phyloP scores from a whole-genome alignment of 2,329 filamentous ascomycete species.

The Magnaporthales sp. region DNA sequence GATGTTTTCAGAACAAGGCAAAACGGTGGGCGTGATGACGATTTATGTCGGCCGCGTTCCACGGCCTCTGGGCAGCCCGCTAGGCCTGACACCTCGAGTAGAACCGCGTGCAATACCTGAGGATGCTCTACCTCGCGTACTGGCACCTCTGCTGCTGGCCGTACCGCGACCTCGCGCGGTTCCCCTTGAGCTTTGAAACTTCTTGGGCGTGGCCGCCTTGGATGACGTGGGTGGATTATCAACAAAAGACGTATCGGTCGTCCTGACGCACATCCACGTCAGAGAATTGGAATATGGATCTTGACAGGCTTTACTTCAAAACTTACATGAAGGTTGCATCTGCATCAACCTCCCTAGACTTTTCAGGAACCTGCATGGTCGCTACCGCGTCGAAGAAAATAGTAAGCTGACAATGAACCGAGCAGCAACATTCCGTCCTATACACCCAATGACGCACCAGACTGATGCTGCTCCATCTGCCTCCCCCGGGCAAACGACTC shows the following conservation, averaged over 20 bases:
- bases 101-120: slow-evolving; percentile 23
- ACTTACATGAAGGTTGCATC: slow-evolving; percentile 77
- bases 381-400: slow-evolving; percentile 3
- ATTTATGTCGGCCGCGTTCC: slow-evolving; percentile 22
- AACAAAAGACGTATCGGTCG: slow-evolving; percentile 84
- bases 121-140: slow-evolving; percentile 22
- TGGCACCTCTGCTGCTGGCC: slow-evolving; percentile 28
- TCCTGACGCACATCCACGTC: slow-evolving; percentile 41
- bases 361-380: slow-evolving; percentile 15
- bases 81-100: slow-evolving; percentile 26
- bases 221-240: slow-evolving; percentile 64
- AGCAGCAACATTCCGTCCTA: not conserved
- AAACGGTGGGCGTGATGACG: not conserved
- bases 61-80: slow-evolving; percentile 38
- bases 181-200: slow-evolving; percentile 34
- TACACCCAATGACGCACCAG: not conserved
- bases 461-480: slow-evolving; percentile 41
- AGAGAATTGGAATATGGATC: not conserved
- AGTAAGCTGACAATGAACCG: not conserved
- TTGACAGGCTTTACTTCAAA: slow-evolving; percentile 5
- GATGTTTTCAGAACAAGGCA: not conserved
- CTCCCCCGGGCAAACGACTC: slow-evolving; percentile 71
- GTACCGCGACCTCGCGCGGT: slow-evolving; percentile 35
- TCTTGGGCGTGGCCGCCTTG: slow-evolving; percentile 31
- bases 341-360: slow-evolving; percentile 32